These are phyloP conservation scores for Backusella circina DNA, from an alignment of 192 early-diverging fungal species.

Conservation along the genomic window DNA sequence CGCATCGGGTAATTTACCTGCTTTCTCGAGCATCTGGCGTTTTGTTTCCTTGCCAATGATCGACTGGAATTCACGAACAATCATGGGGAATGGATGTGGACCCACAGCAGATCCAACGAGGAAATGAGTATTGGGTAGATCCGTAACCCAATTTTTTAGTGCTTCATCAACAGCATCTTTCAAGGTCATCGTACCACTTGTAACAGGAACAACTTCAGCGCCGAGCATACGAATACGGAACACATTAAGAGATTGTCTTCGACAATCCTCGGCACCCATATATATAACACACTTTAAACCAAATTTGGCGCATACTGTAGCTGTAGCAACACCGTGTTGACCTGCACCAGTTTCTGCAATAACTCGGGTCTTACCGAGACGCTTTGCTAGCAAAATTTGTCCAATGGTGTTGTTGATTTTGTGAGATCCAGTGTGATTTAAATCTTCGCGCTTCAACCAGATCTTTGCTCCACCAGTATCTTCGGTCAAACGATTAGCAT, in stretches of 20 bases:
- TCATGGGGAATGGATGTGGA: conserved; percentile 94
- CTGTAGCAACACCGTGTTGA: conserved; percentile 97
- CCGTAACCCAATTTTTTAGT: conserved; percentile 97
- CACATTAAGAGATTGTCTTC: conserved; percentile 92
- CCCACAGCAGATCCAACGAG: conserved; percentile 97
- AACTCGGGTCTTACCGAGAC: conserved; percentile 92
- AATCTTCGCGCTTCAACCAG: conserved; percentile 98
- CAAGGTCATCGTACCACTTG: conserved; percentile 73
- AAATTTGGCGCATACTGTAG: conserved; percentile 97
- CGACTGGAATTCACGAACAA: conserved; percentile 97
- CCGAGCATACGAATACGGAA: conserved; percentile 95
- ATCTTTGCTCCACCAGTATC: conserved; percentile 79
- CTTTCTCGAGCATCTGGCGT: conserved; percentile 77
- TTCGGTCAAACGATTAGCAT: conserved; percentile 83
- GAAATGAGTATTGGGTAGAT: conserved; percentile 91
- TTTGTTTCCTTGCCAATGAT: conserved; percentile 91
- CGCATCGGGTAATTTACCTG: conserved; percentile 83
- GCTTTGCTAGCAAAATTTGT: conserved; percentile 90
- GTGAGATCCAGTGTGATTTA: conserved; percentile 98
- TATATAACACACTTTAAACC: conserved; percentile 95
- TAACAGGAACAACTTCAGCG: conserved; percentile 87
- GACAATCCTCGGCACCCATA: conserved; percentile 96
- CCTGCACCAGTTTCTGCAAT: conserved; percentile 99
- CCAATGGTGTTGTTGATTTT: conserved; percentile 99
- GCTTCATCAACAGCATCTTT: conserved; percentile 99